Evolutionary conservation across 805 yeast genomes (phyloP), one percentile per base, ranked within the genome.

Genomic region (Saturnispora mendoncae): DNA sequence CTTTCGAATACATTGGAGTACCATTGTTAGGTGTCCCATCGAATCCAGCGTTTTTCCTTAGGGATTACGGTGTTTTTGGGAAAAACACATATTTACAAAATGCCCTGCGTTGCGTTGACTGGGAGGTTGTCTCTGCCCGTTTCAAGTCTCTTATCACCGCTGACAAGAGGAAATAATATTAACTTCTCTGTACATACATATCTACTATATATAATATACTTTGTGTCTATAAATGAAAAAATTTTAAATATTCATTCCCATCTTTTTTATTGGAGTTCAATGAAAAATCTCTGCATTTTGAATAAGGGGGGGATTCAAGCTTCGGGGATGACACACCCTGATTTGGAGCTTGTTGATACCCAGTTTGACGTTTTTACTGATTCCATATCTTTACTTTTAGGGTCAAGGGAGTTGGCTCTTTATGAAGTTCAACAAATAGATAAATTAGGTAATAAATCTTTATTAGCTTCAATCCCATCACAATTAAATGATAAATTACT

Each of bases 31-130:
- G 84, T 18, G 68, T 84, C 36, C 90, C 83, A 58, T 81, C 76
- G 4, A 76, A 84, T 33, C 82, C 84, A 50, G 74, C 80, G 50
- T 74, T 76, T 42, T 84, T 79, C 66, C 59, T 82, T 38, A 62
- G 72, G 46, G 92, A 84, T 60, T 84, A 81, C 53, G 94, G 94
- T 41, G 83, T 80, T 10, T 80, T 69, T 56, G 94, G 92, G 19
- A 82, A 80, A 64, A 67, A 73, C 33, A 67, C 72, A 40, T 92
- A 83, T 61, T 70, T 92, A 50, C 74, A 74, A 46, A 80, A 79
- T 47, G 78, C 80, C 55, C 79, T 94, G 78, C 73, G 78, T 39
- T 70, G 85, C 49, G 72, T 88, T 45, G 80, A 90, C 64, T 92
- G 98, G 98, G 71, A 76, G 38, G 78, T 80, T 31, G 71, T 82